A percentile compares a stretch with the other conserved stretches of the same genome.
These are phyloP conservation scores for Moesziomyces sp. DNA, from an alignment of 1,284 basidiomycete species.

Conservation along the genomic window DNA sequence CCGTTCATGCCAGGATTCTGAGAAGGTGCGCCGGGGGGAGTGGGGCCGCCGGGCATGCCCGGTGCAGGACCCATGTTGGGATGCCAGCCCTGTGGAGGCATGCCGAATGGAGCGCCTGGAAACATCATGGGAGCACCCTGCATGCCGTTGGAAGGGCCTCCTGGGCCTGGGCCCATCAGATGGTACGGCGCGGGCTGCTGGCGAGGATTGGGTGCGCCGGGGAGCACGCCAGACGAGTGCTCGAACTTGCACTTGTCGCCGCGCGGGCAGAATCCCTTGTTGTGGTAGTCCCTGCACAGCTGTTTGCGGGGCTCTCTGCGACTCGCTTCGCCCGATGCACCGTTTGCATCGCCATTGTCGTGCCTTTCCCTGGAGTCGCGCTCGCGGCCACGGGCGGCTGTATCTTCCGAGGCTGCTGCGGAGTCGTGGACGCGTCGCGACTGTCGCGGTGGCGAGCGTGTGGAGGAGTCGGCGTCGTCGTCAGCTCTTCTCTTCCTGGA, in stretches of 20 bases:
- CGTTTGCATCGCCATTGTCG: slow-evolving; percentile 20
- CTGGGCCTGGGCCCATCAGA: slow-evolving; percentile 35
- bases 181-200: slow-evolving; percentile 18
- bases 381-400: slow-evolving; percentile 24
- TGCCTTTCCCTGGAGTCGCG: slow-evolving; percentile 34
- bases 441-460: slow-evolving; percentile 43
- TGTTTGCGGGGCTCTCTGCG: slow-evolving; percentile 44
- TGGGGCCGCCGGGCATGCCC: slow-evolving; percentile 22
- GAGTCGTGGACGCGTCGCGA: slow-evolving; percentile 31
- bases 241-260: slow-evolving; percentile 91
- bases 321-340: slow-evolving; percentile 13
- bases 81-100: slow-evolving; percentile 48
- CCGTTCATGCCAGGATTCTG: slow-evolving; percentile 14
- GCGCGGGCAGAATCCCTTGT: slow-evolving; percentile 80
- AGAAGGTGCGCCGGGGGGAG: slow-evolving; percentile 10
- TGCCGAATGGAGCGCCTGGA: slow-evolving; percentile 40
- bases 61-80: slow-evolving; percentile 35
- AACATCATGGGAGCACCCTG: slow-evolving; percentile 48
- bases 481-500: slow-evolving; percentile 53
- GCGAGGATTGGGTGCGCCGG: slow-evolving; percentile 23
- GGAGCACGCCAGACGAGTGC: slow-evolving; percentile 71
- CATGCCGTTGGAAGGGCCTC: slow-evolving; percentile 25
- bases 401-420: slow-evolving; percentile 15
- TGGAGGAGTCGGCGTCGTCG: slow-evolving; percentile 27
- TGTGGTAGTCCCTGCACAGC: slow-evolving; percentile 64